Evolutionary conservation across 2,329 filamentous ascomycete genomes (phyloP).

Genomic region (Aspergillus carbonarius): DNA sequence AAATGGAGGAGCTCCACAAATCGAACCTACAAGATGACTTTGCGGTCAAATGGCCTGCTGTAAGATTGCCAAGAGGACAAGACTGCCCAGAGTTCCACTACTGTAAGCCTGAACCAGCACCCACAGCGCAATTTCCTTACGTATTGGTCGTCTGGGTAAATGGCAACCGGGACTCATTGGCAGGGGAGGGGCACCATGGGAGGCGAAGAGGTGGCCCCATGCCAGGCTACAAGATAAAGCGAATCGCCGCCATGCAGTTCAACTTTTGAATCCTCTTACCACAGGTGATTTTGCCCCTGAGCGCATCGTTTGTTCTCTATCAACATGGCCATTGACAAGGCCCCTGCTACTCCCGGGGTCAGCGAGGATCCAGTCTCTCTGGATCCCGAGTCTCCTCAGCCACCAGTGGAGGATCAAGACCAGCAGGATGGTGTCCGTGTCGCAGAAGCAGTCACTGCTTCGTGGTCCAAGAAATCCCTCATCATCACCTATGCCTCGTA

Average conservation of each 20-base stretch:
- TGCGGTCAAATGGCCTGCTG: not conserved
- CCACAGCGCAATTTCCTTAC: not conserved
- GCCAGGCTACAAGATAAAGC: not conserved
- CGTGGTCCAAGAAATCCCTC: conserved; percentile 44
- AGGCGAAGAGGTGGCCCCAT: not conserved
- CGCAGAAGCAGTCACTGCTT: conserved; percentile 45
- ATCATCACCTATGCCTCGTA: conserved; percentile 41
- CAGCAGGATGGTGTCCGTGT: conserved; percentile 41
- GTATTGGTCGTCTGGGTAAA: not conserved
- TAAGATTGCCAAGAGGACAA: not conserved
- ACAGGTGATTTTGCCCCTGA: not conserved
- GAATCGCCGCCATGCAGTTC: not conserved
- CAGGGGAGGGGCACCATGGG: not conserved
- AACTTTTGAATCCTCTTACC: not conserved
- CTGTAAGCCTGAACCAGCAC: not conserved
- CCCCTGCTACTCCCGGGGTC: not conserved
- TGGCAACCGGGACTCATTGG: not conserved
- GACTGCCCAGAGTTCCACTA: not conserved
- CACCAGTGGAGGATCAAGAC: not conserved
- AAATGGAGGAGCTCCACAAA: not conserved
- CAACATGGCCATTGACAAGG: not conserved
- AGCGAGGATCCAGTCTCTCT: not conserved
- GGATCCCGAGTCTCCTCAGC: not conserved
- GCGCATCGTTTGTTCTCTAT: not conserved
- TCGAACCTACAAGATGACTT: not conserved